These are phyloP conservation scores for Calonectria honghensis DNA, from an alignment of 2,329 filamentous ascomycete genomes.

Conservation along the genomic window DNA sequence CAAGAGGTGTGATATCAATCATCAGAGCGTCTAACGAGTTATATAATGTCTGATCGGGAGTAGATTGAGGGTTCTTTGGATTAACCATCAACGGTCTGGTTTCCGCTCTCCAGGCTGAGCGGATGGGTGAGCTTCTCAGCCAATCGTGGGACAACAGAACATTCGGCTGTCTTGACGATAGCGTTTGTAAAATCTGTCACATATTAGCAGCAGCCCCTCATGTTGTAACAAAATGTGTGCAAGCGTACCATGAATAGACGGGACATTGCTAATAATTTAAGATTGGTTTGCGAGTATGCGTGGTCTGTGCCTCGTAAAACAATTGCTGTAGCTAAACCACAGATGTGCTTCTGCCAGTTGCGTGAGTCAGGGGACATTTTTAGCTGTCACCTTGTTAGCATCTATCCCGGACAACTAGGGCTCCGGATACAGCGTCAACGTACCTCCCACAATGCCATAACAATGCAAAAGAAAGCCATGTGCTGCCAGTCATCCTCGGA, in stretches of 20 bases:
- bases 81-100: neutral
- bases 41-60: neutral
- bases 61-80: too few species aligned
- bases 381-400: neutral
- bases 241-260: slow-evolving; percentile 1
- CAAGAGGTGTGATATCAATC: neutral
- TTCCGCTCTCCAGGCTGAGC: neutral
- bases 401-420: neutral
- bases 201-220: neutral
- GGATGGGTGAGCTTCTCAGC: neutral
- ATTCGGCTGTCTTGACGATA: neutral
- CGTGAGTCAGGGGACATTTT: slow-evolving; percentile 16
- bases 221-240: neutral
- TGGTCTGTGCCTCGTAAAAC: slow-evolving; percentile 7
- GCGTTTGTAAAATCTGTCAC: slow-evolving; percentile 8
- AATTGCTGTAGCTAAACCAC: neutral
- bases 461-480: slow-evolving; percentile 21
- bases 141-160: neutral
- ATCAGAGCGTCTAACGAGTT: neutral
- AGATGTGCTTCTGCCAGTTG: slow-evolving; percentile 22
- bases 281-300: neutral
- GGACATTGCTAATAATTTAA: neutral
- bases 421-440: neutral
- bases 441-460: slow-evolving; percentile 23
- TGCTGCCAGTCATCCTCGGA: slow-evolving; percentile 26